Base-by-base conservation (phyloP, 257 asterid species). In the Solanum tarapatanum region DNA sequence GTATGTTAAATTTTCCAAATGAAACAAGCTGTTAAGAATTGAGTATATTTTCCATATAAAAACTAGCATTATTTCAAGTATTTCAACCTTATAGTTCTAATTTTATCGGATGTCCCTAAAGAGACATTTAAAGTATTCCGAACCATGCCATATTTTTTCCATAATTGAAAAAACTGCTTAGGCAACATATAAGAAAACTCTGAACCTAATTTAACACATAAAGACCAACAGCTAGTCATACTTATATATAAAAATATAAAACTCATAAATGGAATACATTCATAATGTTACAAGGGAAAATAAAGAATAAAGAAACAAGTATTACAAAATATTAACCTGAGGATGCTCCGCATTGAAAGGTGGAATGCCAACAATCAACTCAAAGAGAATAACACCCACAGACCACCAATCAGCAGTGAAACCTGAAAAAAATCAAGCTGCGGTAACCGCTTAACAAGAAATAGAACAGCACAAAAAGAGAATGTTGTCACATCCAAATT, bases 321-420 rank as follows among this genome's bases (percentile, higher is more conserved):
- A 16, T 23, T n/a, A 87, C 28, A 87, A 91, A 90, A 43, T 43
- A 87, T 64, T 74, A 88, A 97, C 99, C 99, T 97, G 98, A 87
- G 99, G 99, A 90, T 94, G 99, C 90, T 97, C 99, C 17, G 99
- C 99, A 87, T 97, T 97, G 94, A 97, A 97, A 83, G 99, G 99
- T 70, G 99, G 99, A 90, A 97, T 95, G 88, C 99, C 99, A 91
- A 95, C 98, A 90, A 97, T 93, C 95, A 97, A 77, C 95, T 97
- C 99, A 82, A 97, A 97, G 76, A 97, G 92, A 87, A 97, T 95
- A 89, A 97, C 97, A 85, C 99, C 99, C 86, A 97, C 99, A 62
- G 99, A 97, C 99, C 99, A 97, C 99, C 99, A 97, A 95, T 97
- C 99, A 66, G 99, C 99, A 58, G 98, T 94, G 86, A 91, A 94